These are phyloP conservation scores for Xerocomus potaroensis DNA, from an alignment of 768 basidiomycete species.

Conservation along the genomic window DNA sequence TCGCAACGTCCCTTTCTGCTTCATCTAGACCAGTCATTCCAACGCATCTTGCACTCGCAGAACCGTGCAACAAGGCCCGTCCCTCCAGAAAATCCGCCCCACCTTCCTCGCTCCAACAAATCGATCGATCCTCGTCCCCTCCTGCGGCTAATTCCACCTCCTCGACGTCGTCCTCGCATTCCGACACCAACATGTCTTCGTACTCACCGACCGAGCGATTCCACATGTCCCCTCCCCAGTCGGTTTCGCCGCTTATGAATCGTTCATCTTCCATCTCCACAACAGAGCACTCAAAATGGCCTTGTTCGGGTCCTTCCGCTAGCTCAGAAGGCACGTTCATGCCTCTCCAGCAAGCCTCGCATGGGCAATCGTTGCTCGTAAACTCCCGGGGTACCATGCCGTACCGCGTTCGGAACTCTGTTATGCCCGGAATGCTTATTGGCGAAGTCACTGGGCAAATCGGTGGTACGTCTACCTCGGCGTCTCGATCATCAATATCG, in stretches of 20 bases:
- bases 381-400: conserved; percentile 10
- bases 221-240: not conserved
- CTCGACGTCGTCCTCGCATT: conserved; percentile 2
- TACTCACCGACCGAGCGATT: not conserved
- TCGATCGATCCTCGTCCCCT: conserved; percentile 1
- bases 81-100: conserved; percentile 45
- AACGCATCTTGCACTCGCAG: conserved; percentile 11
- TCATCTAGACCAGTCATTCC: conserved; percentile 32
- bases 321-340: not conserved
- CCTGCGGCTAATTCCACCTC: not conserved
- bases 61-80: conserved; percentile 45
- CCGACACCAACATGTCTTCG: not conserved
- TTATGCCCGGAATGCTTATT: conserved; percentile 1
- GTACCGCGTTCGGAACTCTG: conserved; percentile 8
- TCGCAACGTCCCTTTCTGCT: conserved; percentile 64
- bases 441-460: not conserved
- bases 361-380: conserved; percentile 9
- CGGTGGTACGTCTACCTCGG: not conserved
- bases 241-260: not conserved
- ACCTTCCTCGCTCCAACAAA: not conserved
- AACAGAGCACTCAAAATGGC: not conserved
- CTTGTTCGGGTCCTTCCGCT: not conserved
- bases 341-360: conserved; percentile 2
- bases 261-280: not conserved
- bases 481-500: not conserved